Conservation (phyloP, 345 rosid genomes). For the Nasturtium officinale region DNA sequence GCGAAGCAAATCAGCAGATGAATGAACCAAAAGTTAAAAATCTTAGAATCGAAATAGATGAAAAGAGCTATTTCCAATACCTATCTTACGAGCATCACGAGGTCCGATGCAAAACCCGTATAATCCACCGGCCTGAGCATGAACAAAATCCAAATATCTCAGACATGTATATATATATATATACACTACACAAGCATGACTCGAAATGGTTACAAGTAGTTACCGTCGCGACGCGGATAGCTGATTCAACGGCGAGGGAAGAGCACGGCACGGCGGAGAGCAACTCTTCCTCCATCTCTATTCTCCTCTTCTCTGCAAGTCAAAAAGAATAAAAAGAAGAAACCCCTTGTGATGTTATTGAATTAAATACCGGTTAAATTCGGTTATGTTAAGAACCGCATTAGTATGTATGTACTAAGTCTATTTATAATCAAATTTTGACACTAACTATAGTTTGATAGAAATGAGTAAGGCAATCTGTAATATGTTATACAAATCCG, state of each 20-base stretch:
- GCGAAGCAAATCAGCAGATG: not conserved
- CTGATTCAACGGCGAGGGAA: conserved; percentile 67
- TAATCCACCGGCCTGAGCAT: conserved; percentile 70
- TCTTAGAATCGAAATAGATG: not conserved
- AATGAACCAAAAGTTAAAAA: not conserved
- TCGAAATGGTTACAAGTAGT: not conserved
- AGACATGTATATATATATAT: not conserved
- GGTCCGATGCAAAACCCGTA: conserved; percentile 76
- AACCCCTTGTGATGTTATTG: not conserved
- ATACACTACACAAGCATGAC: not conserved
- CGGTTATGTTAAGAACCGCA: conserved; percentile 14
- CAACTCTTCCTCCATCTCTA: conserved; percentile 62
- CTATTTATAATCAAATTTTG: not conserved
- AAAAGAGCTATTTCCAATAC: conserved; percentile 31
- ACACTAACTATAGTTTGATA: not conserved
- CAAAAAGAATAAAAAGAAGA: not conserved
- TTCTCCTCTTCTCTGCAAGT: conserved; percentile 18
- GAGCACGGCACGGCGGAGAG: conserved; percentile 67
- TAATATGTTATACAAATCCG: conserved; percentile 42
- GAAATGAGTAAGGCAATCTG: conserved; percentile 1
- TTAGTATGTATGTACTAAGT: too few species aligned
- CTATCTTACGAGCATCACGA: conserved; percentile 58
- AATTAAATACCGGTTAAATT: conserved; percentile 21
- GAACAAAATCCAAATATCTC: not conserved
- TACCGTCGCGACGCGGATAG: conserved; percentile 69